Conservation (phyloP, 208 protist genomes). For the Ichthyophonus hoferi region DNA sequence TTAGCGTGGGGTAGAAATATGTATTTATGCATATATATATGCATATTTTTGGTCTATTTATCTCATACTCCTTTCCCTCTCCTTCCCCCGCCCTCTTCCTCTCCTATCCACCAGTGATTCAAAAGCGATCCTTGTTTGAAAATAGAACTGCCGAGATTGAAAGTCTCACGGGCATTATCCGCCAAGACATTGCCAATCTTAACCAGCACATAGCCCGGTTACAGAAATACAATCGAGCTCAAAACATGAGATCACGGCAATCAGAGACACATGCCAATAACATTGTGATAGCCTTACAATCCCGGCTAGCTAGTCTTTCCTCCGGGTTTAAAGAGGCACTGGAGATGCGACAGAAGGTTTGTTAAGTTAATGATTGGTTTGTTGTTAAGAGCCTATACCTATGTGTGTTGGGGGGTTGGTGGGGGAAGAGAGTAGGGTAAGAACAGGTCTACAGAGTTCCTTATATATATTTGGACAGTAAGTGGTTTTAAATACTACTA, state of each 20-base stretch:
- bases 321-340: conserved; percentile 3
- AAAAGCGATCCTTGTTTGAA: not conserved
- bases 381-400: not conserved
- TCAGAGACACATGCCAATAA: not conserved
- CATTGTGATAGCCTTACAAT: not conserved
- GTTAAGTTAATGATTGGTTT: not conserved
- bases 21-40: too few relatives aligned
- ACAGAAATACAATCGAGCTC: not conserved
- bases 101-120: not conserved
- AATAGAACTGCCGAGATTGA: not conserved
- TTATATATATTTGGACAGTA: too few relatives aligned
- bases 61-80: not conserved
- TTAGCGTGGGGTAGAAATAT: too few relatives aligned
- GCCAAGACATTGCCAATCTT: conserved; percentile 39
- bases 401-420: not conserved
- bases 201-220: conserved; percentile 37
- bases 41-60: too few relatives aligned
- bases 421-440: not conserved
- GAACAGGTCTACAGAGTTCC: too few relatives aligned
- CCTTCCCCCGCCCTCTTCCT: not conserved
- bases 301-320: not conserved
- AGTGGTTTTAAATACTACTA: too few relatives aligned
- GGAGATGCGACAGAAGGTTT: not conserved
- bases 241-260: not conserved
- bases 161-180: conserved; percentile 40